Evolutionary conservation across 2,329 filamentous ascomycete species (phyloP).

Genomic region (Pezicula rhizophila): DNA sequence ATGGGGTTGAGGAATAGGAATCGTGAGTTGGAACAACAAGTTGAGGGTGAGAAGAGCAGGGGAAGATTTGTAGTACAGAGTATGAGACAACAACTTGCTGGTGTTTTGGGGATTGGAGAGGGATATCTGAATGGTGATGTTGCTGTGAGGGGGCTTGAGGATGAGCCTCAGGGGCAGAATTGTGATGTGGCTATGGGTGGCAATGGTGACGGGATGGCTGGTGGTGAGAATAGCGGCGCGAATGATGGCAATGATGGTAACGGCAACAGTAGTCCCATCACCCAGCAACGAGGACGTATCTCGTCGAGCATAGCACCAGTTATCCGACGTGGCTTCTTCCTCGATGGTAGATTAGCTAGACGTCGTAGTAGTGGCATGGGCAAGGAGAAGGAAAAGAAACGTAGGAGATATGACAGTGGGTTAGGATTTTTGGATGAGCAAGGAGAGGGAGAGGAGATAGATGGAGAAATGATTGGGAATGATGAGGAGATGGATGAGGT

Average conservation of each 20-base stretch:
- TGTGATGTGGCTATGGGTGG: background rate
- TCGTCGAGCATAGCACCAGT: conserved; percentile 2
- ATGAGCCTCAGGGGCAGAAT: background rate
- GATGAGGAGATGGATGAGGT: too few species aligned
- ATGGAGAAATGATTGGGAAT: background rate
- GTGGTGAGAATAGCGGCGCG: too few species aligned
- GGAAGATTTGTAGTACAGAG: conserved; percentile 40
- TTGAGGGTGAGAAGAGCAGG: conserved; percentile 42
- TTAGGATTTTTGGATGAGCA: conserved; percentile 51
- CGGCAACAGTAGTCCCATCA: background rate
- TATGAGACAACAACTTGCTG: conserved; percentile 46
- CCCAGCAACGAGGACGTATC: background rate
- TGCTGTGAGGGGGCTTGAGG: conserved; percentile 1
- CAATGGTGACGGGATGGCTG: too few species aligned
- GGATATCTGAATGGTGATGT: conserved; percentile 31
- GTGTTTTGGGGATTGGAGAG: conserved; percentile 40
- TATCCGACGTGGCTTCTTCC: conserved; percentile 14
- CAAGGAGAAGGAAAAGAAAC: conserved; percentile 21
- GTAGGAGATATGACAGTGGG: conserved; percentile 49
- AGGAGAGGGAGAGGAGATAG: conserved; percentile 23
- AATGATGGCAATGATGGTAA: too few species aligned
- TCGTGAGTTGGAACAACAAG: conserved; percentile 34
- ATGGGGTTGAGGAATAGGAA: conserved; percentile 42
- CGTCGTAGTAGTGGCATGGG: background rate
- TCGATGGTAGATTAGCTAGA: conserved; percentile 12